These are phyloP conservation scores for Ephemerocybe angulata DNA, from an alignment of 768 basidiomycete species.

Conservation along the genomic window DNA sequence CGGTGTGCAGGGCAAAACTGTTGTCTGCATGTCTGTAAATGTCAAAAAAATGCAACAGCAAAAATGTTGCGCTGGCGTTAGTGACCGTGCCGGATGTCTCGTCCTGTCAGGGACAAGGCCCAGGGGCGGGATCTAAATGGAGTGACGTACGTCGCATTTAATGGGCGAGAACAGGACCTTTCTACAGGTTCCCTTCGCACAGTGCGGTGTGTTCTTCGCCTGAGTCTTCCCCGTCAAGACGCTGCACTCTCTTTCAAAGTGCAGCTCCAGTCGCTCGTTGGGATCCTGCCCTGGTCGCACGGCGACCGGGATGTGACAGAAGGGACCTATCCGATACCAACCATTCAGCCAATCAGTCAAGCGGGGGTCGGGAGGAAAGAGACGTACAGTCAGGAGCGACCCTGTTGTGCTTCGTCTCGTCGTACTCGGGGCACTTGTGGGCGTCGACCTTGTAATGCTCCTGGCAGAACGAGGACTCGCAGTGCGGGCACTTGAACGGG, in stretches of 20 bases:
- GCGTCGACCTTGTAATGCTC: constrained; percentile 72
- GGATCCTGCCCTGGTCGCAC: constrained; percentile 77
- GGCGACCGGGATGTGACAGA: constrained; percentile 73
- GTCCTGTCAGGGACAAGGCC: too few species aligned
- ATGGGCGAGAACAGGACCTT: constrained; percentile 77
- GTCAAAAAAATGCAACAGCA: not conserved
- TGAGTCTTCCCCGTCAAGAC: constrained; percentile 60
- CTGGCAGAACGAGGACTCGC: constrained; percentile 64
- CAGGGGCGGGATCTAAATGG: too few species aligned
- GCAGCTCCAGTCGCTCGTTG: constrained; percentile 75
- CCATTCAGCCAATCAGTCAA: constrained; percentile 4
- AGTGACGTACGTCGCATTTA: constrained; percentile 59
- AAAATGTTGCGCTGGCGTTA: too few species aligned
- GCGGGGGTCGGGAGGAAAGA: constrained; percentile 9
- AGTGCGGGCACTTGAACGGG: constrained; percentile 85
- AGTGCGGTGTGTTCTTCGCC: constrained; percentile 49
- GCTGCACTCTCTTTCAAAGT: constrained; percentile 63
- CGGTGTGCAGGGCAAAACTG: constrained; percentile 80
- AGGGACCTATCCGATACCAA: constrained; percentile 47
- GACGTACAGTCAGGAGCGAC: constrained; percentile 67
- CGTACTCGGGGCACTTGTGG: constrained; percentile 68
- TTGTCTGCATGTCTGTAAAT: constrained; percentile 57
- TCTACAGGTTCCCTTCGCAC: constrained; percentile 59
- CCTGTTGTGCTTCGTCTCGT: constrained; percentile 66
- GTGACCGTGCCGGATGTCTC: too few species aligned